Evolutionary conservation across 805 yeast species (phyloP).

Genomic region (Pichia kluyveri): DNA sequence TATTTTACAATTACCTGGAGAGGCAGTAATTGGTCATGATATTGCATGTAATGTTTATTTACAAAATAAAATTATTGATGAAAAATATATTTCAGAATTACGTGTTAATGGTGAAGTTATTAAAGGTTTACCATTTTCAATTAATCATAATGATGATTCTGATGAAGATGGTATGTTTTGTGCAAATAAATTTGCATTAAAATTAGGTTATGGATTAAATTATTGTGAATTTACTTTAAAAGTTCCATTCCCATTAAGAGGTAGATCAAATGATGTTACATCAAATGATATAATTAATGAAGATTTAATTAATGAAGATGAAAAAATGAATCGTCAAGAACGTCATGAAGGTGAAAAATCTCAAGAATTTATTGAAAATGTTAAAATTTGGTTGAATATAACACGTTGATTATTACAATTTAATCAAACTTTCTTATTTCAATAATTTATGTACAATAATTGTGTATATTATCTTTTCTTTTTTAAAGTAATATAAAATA

Average conservation of each 20-base stretch:
- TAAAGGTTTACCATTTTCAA: constrained; percentile 32
- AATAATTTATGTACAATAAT: constrained; percentile 1
- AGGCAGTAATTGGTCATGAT: constrained; percentile 32
- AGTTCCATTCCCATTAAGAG: constrained; percentile 18
- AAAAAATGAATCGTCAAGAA: constrained; percentile 1
- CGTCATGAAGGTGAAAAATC: constrained; percentile 2
- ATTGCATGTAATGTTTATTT: constrained; percentile 36
- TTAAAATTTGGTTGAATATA: constrained; percentile 34
- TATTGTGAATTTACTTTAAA: constrained; percentile 30
- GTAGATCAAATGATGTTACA: neutral
- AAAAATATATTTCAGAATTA: constrained; percentile 30
- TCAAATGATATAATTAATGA: neutral
- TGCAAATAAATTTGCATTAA: constrained; percentile 26
- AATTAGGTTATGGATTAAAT: constrained; percentile 37
- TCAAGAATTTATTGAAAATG: constrained; percentile 20
- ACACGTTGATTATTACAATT: constrained; percentile 12
- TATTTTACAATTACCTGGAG: constrained; percentile 38
- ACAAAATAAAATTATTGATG: constrained; percentile 29
- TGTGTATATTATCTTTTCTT: neutral
- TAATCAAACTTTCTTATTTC: too few relatives aligned
- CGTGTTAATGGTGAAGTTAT: constrained; percentile 37
- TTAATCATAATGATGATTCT: constrained; percentile 24
- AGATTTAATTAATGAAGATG: neutral
- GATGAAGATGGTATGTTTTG: constrained; percentile 16
- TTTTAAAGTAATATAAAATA: too few relatives aligned